Conservation (phyloP, 2,329 filamentous ascomycete species). For the Ploettnerulaceae sp. region DNA sequence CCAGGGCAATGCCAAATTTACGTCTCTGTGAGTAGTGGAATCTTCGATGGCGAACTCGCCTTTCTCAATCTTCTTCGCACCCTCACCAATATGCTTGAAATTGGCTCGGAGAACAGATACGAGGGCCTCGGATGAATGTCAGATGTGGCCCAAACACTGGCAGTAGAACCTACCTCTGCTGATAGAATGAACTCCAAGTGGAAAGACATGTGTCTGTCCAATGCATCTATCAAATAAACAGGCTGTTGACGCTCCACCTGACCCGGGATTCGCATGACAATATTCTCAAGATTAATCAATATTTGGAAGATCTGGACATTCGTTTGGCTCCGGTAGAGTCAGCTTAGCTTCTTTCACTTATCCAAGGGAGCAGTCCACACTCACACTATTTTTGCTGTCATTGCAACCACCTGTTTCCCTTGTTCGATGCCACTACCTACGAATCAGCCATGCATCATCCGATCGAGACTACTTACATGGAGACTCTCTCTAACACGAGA, state of each 20-base stretch:
- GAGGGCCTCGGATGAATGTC: conserved; percentile 16
- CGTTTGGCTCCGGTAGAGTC: conserved; percentile 14
- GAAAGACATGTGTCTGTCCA: conserved; percentile 29
- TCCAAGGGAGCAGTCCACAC: conserved; percentile 1
- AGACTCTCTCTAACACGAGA: conserved; percentile 9
- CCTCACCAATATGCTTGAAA: conserved; percentile 21
- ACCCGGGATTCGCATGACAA: conserved; percentile 23
- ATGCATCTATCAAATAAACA: conserved; percentile 32
- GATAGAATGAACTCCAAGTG: conserved; percentile 33
- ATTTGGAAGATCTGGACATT: conserved; percentile 28
- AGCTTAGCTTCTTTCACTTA: neutral
- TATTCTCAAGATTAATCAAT: conserved; percentile 22
- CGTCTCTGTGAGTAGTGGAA: conserved; percentile 15
- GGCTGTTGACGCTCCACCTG: conserved; percentile 34
- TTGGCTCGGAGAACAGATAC: conserved; percentile 28
- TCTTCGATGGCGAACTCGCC: conserved; percentile 31
- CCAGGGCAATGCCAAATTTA: conserved; percentile 28
- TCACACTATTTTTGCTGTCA: conserved; percentile 15
- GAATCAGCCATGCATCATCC: neutral
- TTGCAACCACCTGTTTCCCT: conserved; percentile 10
- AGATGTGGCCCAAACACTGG: neutral
- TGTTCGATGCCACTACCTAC: conserved; percentile 1
- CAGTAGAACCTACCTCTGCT: conserved; percentile 15
- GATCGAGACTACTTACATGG: neutral
- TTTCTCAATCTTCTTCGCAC: conserved; percentile 24